These are phyloP conservation scores for Mycena sanguinolenta DNA, from an alignment of 768 basidiomycete genomes.

Conservation along the genomic window DNA sequence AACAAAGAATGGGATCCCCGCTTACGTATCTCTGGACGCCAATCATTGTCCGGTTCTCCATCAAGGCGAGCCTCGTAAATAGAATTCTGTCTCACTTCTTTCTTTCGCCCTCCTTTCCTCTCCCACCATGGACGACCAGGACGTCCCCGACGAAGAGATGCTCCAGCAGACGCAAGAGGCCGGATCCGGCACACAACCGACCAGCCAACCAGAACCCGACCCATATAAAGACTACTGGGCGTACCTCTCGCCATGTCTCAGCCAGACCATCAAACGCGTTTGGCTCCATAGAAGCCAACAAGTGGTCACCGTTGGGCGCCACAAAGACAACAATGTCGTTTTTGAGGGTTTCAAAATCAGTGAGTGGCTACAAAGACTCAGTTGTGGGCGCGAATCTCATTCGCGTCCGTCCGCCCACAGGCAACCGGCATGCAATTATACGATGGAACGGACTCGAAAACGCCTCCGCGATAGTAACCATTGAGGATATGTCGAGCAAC, in stretches of 20 bases:
- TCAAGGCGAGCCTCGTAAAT: conserved; percentile 20
- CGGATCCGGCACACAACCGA: conserved; percentile 7
- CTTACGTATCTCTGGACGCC: conserved; percentile 6
- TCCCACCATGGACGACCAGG: conserved; percentile 24
- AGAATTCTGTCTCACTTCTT: conserved; percentile 15
- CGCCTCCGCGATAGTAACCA: conserved; percentile 56
- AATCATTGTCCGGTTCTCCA: conserved; percentile 23
- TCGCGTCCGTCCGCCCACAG: conserved; percentile 45
- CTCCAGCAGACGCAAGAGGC: conserved; percentile 14
- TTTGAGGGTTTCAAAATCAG: conserved; percentile 82
- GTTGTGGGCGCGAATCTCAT: not conserved
- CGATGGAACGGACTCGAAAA: conserved; percentile 69
- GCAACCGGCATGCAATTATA: conserved; percentile 70
- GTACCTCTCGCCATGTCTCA: conserved; percentile 73
- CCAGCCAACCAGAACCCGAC: not conserved
- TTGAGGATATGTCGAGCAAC: conserved; percentile 75
- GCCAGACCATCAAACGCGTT: conserved; percentile 62
- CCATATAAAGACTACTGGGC: conserved; percentile 69
- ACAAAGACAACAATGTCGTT: conserved; percentile 63
- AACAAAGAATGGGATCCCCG: conserved; percentile 9
- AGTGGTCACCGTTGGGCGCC: conserved; percentile 69
- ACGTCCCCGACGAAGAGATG: not conserved
- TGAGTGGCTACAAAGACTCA: conserved; percentile 52
- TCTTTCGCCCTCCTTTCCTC: not conserved
- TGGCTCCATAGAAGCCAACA: conserved; percentile 71